Base-by-base conservation (phyloP, 2,329 filamentous ascomycete species). In the Fusarium sp. region DNA sequence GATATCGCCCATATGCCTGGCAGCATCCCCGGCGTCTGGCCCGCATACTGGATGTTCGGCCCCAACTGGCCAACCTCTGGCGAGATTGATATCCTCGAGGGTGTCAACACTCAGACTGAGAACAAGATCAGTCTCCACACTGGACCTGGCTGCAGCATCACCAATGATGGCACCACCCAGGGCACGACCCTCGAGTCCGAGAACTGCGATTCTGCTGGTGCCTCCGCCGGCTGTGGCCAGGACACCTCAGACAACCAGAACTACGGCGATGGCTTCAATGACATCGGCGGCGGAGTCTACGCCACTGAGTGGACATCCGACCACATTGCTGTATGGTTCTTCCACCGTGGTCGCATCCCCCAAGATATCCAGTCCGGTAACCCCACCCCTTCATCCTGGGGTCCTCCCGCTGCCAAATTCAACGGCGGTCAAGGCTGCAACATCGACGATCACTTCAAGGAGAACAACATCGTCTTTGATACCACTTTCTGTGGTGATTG, bases 401-500 rank as follows among this genome's bases (percentile, higher is more conserved):
- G 90, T 18, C 83, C 81, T 2, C 93, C 95, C 1, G 80, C 88
- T 3, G 93, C 93, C 15, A 86, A 85, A 39, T 98, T 97, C 82
- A 83, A 85, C 8, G 89, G 90, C 17, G 88, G 86, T 45, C 90
- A 88, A 2, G 87, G 85, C 63, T 98, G 96, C 83, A 84, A 95
- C 76, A 92, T 97, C 73, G 85, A 91, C 69, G 74, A 83, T 4
- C 88, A 92, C 81, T 97, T 98, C 84, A 84, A 85, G 68, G 83
- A 92, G 68, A 89, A 97, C 84, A 89, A 92, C 76, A 90, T 98
- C 72, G 89, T 96, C 72, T 91, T 96, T 82, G 90, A 96, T 83
- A 96, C 91, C 2, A 93, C 93, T 11, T 94, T 97, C 81, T 98
- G 95, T 82, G 95, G 95, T 26, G 90, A 92, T 79, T 98, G 95